Evolutionary conservation across 208 protist genomes (phyloP).

Genomic region (Trypanosoma rangeli): DNA sequence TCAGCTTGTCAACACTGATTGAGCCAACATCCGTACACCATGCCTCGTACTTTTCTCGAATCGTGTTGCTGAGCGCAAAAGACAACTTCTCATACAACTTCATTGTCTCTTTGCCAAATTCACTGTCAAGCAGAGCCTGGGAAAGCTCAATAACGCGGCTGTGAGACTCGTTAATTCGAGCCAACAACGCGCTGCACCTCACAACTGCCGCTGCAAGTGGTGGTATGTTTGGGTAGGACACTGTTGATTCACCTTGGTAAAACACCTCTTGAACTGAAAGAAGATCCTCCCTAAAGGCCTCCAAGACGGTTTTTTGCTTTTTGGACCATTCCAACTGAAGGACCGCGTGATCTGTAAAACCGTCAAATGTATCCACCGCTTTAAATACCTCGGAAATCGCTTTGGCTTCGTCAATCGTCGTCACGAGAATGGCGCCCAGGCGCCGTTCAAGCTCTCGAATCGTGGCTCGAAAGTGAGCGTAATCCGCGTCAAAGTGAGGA

Average conservation of each 20-base stretch:
- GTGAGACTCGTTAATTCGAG: slow-evolving; percentile 94
- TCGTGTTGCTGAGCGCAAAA: slow-evolving; percentile 59
- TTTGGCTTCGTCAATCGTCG: slow-evolving; percentile 92
- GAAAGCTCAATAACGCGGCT: slow-evolving; percentile 72
- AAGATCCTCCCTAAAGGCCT: slow-evolving; percentile 88
- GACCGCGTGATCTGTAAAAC: slow-evolving; percentile 91
- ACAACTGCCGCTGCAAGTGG: slow-evolving; percentile 91
- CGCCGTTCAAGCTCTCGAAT: slow-evolving; percentile 93
- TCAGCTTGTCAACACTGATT: slow-evolving; percentile 93
- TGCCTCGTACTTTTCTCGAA: slow-evolving; percentile 78
- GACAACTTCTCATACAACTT: slow-evolving; percentile 83
- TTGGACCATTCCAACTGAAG: slow-evolving; percentile 95
- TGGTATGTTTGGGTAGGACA: slow-evolving; percentile 92
- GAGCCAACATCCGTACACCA: slow-evolving; percentile 91
- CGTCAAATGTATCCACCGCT: slow-evolving; percentile 96
- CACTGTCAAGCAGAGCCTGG: slow-evolving; percentile 74
- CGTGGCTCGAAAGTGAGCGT: slow-evolving; percentile 81
- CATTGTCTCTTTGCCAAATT: slow-evolving; percentile 79
- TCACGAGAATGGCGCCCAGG: slow-evolving; percentile 91
- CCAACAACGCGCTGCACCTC: slow-evolving; percentile 92
- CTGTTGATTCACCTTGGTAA: slow-evolving; percentile 73
- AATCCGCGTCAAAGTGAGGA: slow-evolving; percentile 93
- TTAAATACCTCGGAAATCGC: slow-evolving; percentile 95
- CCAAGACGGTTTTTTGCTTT: slow-evolving; percentile 89
- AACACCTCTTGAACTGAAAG: slow-evolving; percentile 90